Evolutionary conservation across 192 early-diverging fungal species (phyloP), one percentile per base, ranked within the genome.

Genomic region (Backusella macrospora): DNA sequence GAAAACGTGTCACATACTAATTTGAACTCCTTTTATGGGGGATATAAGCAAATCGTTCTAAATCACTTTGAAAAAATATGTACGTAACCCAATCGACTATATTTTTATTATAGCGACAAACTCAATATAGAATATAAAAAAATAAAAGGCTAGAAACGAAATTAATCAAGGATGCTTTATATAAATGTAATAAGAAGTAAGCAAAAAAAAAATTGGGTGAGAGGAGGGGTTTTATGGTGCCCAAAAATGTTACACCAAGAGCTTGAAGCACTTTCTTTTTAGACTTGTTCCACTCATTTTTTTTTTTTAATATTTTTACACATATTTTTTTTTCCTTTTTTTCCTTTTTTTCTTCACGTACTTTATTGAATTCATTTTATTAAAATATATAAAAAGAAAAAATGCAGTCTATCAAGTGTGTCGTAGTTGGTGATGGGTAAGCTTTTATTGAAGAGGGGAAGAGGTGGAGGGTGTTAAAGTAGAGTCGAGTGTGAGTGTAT

Each of bases 361-460:
- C 38, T 65, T 65, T 40, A 16, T 40, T 65, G 15, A 39, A 39
- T 65, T n/a, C 37, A 49, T 49, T 49, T 65, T 23, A 46, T 46
- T 46, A 69, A 29, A 23, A 45, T 37, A 14, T 29, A 45, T 69
- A 48, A 12, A 26, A 26, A 59, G 43, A 49, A 71, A 29, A n/a
- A 49, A 76, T 76, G 75, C 75, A 76, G 66, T 69, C 75, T 43
- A 76, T 76, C 15, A 76, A 76, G 65, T 76, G 75, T 70, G 75
- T 76, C 39, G 75, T 76, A 67, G 75, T 76, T 59, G 75, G 75
- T 37, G 75, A 76, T 70, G 75, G 75, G 75, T 76, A 76, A 65
- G 70, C 49, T 16, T 52, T 8, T 18, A 18, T n/a, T 52, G 15
- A 52, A 52, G 18, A 52, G 18, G 18, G 18, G 49, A 8, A 18